Evolutionary conservation across 164 flowering plant species (phyloP).

Genomic region (Malania oleifera): DNA sequence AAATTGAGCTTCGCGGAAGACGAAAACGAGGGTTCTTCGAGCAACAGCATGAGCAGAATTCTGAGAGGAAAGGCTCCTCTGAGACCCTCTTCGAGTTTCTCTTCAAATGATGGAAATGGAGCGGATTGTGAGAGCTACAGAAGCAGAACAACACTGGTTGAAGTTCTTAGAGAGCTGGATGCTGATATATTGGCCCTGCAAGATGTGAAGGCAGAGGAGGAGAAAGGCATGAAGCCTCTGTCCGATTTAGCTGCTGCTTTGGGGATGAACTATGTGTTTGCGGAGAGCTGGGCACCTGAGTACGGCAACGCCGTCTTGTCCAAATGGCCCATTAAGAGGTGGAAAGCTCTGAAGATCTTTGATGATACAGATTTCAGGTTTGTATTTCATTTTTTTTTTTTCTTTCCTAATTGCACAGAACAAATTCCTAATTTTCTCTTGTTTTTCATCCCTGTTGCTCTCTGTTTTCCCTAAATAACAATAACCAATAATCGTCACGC

Average conservation of each 20-base stretch:
- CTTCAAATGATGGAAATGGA: not conserved
- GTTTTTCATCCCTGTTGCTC: not conserved
- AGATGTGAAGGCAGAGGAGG: constrained; percentile 76
- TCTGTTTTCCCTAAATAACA: no score
- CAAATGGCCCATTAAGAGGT: constrained; percentile 59
- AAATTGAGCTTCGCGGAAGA: constrained; percentile 29
- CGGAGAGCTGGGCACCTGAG: constrained; percentile 79
- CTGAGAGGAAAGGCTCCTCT: constrained; percentile 26
- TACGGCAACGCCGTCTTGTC: constrained; percentile 69
- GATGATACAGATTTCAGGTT: constrained; percentile 72
- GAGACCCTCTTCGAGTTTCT: constrained; percentile 23
- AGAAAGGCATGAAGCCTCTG: constrained; percentile 54
- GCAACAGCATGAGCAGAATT: constrained; percentile 7
- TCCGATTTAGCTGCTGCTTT: constrained; percentile 58
- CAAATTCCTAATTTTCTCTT: not conserved
- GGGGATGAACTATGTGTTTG: constrained; percentile 65
- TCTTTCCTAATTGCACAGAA: no score
- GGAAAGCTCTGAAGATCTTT: constrained; percentile 48
- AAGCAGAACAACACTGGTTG: constrained; percentile 30
- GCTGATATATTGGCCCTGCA: constrained; percentile 63
- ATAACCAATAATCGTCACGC: no score
- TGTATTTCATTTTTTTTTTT: constrained; percentile 1
- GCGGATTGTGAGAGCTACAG: constrained; percentile 6
- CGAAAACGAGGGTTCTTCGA: constrained; percentile 10
- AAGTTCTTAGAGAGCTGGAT: constrained; percentile 56